phyloP scores from a whole-genome alignment of 805 yeast species.

The Kazachstania psychrophila region DNA sequence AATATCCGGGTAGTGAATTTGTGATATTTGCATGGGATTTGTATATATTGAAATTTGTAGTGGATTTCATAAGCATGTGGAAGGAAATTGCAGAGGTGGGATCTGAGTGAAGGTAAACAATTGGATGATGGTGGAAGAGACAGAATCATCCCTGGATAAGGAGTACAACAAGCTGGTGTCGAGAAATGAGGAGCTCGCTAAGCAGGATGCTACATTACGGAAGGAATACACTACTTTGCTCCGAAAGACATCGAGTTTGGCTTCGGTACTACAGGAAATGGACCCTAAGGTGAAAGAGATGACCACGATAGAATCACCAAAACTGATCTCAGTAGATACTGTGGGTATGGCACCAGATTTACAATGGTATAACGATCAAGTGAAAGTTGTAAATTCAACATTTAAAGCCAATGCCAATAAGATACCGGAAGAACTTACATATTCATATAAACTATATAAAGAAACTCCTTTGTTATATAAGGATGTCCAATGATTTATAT shows the following conservation, averaged over 20 bases:
- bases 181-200: slow-evolving; percentile 25
- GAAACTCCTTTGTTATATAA: slow-evolving; percentile 25
- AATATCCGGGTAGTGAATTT: too few species aligned
- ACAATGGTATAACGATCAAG: slow-evolving; percentile 23
- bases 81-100: too few species aligned
- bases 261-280: slow-evolving; percentile 12
- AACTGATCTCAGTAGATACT: slow-evolving; percentile 11
- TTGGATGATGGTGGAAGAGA: too few species aligned
- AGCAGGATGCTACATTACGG: slow-evolving; percentile 24
- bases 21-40: too few species aligned
- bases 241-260: slow-evolving; percentile 24
- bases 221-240: slow-evolving; percentile 27
- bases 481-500: slow-evolving; percentile 7
- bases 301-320: slow-evolving; percentile 5
- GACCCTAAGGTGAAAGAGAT: slow-evolving; percentile 1
- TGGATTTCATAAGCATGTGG: too few species aligned
- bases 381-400: slow-evolving; percentile 4
- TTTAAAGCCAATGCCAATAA: slow-evolving; percentile 7
- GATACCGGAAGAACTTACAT: slow-evolving; percentile 21
- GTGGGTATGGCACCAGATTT: slow-evolving; percentile 18
- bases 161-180: slow-evolving; percentile 12
- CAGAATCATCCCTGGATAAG: slow-evolving; percentile 2
- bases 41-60: too few species aligned
- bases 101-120: too few species aligned
- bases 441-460: slow-evolving; percentile 22